Evolutionary conservation across 163 green algal genomes (phyloP), one percentile per base, ranked within the genome.

Genomic region (Chloroidium sp.): DNA sequence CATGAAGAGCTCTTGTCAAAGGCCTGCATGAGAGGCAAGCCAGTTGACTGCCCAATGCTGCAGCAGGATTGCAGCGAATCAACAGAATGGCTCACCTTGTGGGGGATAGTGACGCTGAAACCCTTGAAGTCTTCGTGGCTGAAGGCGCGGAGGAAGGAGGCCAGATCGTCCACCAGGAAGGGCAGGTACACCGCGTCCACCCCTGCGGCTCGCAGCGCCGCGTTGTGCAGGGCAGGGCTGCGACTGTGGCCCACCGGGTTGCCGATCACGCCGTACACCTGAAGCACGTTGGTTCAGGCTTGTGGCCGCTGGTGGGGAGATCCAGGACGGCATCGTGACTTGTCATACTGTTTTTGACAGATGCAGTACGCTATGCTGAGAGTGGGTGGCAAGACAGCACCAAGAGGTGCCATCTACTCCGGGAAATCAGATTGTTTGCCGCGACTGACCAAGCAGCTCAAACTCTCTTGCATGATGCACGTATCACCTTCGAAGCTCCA

Each of bases 101-200:
- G 96, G 0, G 96, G 96, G 75, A 99, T 98, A 74, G 96, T 99
- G 8, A 99, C 94, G 68, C 86, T 94, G 87, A 96, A 83, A 3
- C 87, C 89, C 0, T 68, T 77, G 69, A 88, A 95, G 81, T 93
- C 89, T 1, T 78, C 68, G 13, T 78, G 81, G 1, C 74, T 69
- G 80, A 95, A 96, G 1, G 90, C 87, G 0, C 69, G 58, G 1
- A 99, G 86, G 83, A 98, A 98, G 8, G 58, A 8, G 0, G 78
- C 3, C 80, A 98, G 84, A 83, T 98, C 90, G 69, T 98, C 93
- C 3, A 98, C 94, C 62, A 98, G 88, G 62, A 98, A 89, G 0
- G 96, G 95, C 61, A 99, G 90, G 83, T 98, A 99, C 59, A 98
- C 93, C 1, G 87, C 93, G 79, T 99, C 88, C 3, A 93, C 83